Evolutionary conservation across 768 basidiomycete species (phyloP).

Genomic region (Pleurotus djamor): DNA sequence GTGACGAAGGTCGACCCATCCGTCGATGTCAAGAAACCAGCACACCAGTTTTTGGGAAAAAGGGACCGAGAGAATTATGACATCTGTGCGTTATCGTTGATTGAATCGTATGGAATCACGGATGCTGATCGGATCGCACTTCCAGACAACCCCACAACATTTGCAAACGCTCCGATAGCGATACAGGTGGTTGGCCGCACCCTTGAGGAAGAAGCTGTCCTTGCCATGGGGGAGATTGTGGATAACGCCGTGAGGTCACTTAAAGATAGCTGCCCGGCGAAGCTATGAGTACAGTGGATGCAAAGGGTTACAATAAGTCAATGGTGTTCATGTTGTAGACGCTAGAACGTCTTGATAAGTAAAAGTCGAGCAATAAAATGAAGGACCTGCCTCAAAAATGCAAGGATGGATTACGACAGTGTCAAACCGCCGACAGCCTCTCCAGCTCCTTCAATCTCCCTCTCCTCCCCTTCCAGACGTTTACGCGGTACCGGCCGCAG

Average conservation of each 20-base stretch:
- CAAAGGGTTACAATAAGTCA: too few species aligned
- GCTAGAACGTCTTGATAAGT: too few species aligned
- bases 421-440: conserved; percentile 72
- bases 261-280: background rate
- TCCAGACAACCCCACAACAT: conserved; percentile 56
- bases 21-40: conserved; percentile 44
- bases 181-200: conserved; percentile 70
- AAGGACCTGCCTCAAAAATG: background rate
- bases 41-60: conserved; percentile 51
- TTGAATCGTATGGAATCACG: background rate
- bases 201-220: conserved; percentile 73
- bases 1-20: conserved; percentile 59
- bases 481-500: conserved; percentile 64
- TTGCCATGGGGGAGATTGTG: conserved; percentile 67
- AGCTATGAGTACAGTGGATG: conserved; percentile 4
- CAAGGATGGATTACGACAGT: conserved; percentile 27
- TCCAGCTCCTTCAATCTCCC: conserved; percentile 76
- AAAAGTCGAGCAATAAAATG: background rate
- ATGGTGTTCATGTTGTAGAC: too few species aligned
- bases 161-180: conserved; percentile 55
- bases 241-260: conserved; percentile 43
- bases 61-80: conserved; percentile 31
- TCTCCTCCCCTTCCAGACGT: conserved; percentile 57
- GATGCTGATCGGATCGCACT: background rate
- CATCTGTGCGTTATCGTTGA: background rate